phyloP scores from a whole-genome alignment of 225 moss, liverwort and hornwort genomes.

The Polytrichum commune region DNA sequence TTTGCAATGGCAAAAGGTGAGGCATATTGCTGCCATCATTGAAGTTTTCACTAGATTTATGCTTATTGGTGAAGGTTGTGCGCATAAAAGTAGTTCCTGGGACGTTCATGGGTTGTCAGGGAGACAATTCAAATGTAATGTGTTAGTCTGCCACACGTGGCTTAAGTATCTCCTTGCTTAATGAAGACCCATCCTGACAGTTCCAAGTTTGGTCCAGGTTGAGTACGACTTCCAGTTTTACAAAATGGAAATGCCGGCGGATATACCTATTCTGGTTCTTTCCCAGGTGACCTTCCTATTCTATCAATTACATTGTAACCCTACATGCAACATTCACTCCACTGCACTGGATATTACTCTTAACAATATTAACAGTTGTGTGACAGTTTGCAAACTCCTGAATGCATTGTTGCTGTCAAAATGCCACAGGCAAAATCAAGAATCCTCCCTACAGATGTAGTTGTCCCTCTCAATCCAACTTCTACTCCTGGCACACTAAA shows the following conservation, averaged over 20 bases:
- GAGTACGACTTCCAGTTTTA: constrained; percentile 91
- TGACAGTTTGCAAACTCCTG: background rate
- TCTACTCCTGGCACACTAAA: constrained; percentile 12
- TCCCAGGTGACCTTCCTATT: constrained; percentile 44
- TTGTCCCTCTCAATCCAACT: constrained; percentile 53
- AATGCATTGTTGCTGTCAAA: background rate
- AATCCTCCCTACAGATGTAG: constrained; percentile 80
- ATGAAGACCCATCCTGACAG: background rate
- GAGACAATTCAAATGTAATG: too few species aligned
- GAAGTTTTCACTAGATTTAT: background rate
- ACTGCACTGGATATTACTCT: background rate
- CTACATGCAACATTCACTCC: background rate
- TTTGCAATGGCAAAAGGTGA: constrained; percentile 87
- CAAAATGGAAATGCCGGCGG: constrained; percentile 76
- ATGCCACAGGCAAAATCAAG: constrained; percentile 58
- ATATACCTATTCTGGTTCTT: constrained; percentile 77
- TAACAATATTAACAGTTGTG: background rate
- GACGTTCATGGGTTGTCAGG: too few species aligned
- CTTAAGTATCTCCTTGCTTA: too few species aligned
- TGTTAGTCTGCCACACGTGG: too few species aligned
- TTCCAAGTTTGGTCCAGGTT: constrained; percentile 41
- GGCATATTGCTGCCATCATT: background rate
- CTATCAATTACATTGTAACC: background rate
- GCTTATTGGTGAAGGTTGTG: background rate
- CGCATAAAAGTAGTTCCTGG: too few species aligned